A percentile compares a stretch with the other conserved stretches of the same genome.
Conservation (phyloP, 2,329 filamentous ascomycete genomes). For the Colletotrichum shisoi region DNA sequence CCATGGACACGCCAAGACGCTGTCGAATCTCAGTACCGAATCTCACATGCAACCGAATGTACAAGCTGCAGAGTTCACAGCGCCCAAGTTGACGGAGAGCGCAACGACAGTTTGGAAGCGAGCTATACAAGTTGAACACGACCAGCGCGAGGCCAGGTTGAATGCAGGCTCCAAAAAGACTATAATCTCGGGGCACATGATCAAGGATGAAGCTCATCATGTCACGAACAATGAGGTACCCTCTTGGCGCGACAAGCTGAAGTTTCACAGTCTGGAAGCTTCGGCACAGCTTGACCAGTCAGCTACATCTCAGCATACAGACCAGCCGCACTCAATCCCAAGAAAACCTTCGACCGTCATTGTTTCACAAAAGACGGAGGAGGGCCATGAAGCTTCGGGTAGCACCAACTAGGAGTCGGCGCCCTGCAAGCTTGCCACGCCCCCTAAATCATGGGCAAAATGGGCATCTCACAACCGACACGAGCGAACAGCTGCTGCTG, state of each 20-base stretch:
- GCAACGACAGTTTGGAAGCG: conserved; percentile 45
- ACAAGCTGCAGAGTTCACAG: conserved; percentile 13
- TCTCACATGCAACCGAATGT: conserved; percentile 28
- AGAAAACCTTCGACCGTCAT: conserved; percentile 4
- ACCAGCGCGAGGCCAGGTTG: conserved; percentile 20
- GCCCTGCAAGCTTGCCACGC: conserved; percentile 33
- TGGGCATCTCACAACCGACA: conserved; percentile 47
- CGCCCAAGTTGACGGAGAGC: conserved; percentile 40
- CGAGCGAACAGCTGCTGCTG: conserved; percentile 44
- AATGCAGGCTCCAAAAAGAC: background rate
- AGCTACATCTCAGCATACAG: conserved; percentile 25
- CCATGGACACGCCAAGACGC: conserved; percentile 33
- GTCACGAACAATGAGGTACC: background rate
- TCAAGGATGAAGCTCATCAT: conserved; percentile 33
- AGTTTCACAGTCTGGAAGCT: background rate
- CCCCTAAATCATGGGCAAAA: conserved; percentile 48
- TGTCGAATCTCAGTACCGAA: conserved; percentile 39
- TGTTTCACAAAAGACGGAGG: background rate
- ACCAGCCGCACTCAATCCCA: background rate
- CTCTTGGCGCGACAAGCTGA: background rate
- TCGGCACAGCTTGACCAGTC: conserved; percentile 10
- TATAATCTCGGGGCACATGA: conserved; percentile 32
- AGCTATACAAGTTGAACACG: conserved; percentile 43
- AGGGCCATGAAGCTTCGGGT: background rate
- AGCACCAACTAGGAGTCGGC: conserved; percentile 20